Percentiles rank a stretch among this genome's conserved stretches.
These are phyloP conservation scores for Petasospora rhodanensis DNA, from an alignment of 1,139 yeast species.

Conservation along the genomic window DNA sequence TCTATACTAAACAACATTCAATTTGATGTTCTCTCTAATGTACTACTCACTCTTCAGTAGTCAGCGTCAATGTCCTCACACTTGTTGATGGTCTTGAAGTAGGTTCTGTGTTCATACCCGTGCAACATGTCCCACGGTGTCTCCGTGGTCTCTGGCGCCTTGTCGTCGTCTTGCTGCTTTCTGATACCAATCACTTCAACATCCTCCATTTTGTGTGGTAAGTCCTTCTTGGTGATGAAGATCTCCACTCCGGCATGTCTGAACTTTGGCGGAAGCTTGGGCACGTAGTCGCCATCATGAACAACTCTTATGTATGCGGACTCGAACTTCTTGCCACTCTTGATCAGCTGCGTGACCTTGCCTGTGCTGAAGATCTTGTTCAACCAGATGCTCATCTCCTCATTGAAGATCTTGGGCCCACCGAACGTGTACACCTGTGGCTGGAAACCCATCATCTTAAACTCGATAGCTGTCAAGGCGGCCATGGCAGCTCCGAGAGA, in stretches of 20 bases:
- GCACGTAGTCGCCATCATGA: conserved; percentile 56
- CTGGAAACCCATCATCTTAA: conserved; percentile 44
- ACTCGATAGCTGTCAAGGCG: conserved; percentile 56
- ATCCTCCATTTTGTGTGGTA: conserved; percentile 44
- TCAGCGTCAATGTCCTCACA: too few species aligned
- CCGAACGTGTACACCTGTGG: conserved; percentile 60
- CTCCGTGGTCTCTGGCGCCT: conserved; percentile 1
- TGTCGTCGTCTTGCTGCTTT: conserved; percentile 3
- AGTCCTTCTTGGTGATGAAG: conserved; percentile 37
- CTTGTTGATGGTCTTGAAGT: conserved; percentile 22
- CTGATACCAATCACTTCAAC: conserved; percentile 31
- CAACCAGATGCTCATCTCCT: conserved; percentile 44
- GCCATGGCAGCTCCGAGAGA: conserved; percentile 75
- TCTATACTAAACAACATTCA: background rate
- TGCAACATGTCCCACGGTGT: conserved; percentile 16
- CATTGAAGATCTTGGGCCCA: conserved; percentile 62
- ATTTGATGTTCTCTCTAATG: too few species aligned
- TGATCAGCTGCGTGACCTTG: conserved; percentile 16
- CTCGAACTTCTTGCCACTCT: conserved; percentile 21
- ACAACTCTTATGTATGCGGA: conserved; percentile 45
- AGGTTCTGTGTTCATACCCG: conserved; percentile 23
- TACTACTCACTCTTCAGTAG: too few species aligned
- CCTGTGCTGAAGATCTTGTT: conserved; percentile 43
- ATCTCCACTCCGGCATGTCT: conserved; percentile 50
- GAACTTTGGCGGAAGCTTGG: conserved; percentile 51